Percentiles rank a stretch among this genome's conserved stretches.
Conservation (phyloP, 2,329 filamentous ascomycete genomes). For the Phaeosphaeria sp. region DNA sequence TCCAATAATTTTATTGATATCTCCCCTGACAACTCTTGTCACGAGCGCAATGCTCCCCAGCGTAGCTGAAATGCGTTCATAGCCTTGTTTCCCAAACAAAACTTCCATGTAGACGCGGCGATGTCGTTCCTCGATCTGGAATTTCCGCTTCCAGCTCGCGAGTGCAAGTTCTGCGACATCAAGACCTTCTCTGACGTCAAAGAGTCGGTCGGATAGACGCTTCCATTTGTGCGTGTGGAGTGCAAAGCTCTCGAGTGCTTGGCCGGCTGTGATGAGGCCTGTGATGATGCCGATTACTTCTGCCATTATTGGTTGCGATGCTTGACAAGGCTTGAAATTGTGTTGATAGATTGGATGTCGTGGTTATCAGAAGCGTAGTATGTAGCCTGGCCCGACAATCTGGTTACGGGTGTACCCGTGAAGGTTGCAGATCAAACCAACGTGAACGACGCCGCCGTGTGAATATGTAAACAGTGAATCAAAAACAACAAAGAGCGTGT, state of each 20-base stretch:
- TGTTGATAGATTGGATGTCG: too few relatives aligned
- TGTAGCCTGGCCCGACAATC: background rate
- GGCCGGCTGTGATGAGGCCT: slow-evolving; percentile 21
- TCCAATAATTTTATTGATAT: slow-evolving; percentile 25
- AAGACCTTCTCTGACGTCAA: slow-evolving; percentile 30
- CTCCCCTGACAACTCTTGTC: slow-evolving; percentile 14
- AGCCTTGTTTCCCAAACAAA: slow-evolving; percentile 29
- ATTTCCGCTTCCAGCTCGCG: slow-evolving; percentile 32
- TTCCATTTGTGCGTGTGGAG: slow-evolving; percentile 25
- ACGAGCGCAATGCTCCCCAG: slow-evolving; percentile 22
- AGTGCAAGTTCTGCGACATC: slow-evolving; percentile 24
- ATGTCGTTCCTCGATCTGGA: slow-evolving; percentile 24
- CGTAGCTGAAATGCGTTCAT: slow-evolving; percentile 20
- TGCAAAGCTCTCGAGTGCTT: slow-evolving; percentile 25
- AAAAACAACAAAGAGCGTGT: background rate
- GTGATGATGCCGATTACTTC: slow-evolving; percentile 26
- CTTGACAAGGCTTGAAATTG: too few relatives aligned
- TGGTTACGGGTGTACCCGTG: background rate
- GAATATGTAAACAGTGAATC: background rate
- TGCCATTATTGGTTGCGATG: slow-evolving; percentile 18
- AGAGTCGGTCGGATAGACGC: slow-evolving; percentile 26
- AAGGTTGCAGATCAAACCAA: background rate
- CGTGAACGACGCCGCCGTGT: background rate
- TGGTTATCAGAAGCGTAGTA: background rate
- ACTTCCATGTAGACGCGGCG: slow-evolving; percentile 27